Conservation (phyloP, 768 basidiomycete species). For the Pholiota conissans region DNA sequence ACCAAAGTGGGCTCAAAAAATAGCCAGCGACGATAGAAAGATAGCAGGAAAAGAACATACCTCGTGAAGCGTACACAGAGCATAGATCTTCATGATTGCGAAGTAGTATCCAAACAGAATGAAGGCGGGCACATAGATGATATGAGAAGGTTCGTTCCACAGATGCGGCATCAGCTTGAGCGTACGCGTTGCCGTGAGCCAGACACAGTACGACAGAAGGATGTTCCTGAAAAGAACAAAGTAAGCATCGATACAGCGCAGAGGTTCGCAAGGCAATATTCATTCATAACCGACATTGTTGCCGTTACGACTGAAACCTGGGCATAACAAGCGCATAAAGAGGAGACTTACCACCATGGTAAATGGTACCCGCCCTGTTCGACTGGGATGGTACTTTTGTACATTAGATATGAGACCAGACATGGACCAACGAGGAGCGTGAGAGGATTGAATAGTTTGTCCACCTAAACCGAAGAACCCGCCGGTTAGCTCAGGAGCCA, state of each 20-base stretch:
- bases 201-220: conserved; percentile 62
- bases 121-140: conserved; percentile 84
- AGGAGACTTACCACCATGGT: conserved; percentile 69
- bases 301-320: not conserved
- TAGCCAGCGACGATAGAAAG: not conserved
- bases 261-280: not conserved
- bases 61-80: conserved; percentile 87
- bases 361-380: conserved; percentile 76
- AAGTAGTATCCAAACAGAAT: conserved; percentile 93
- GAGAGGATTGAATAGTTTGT: conserved; percentile 84
- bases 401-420: conserved; percentile 75
- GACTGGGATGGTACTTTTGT: conserved; percentile 72
- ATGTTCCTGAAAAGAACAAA: conserved; percentile 55
- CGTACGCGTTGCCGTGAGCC: conserved; percentile 71
- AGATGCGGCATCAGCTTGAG: conserved; percentile 84
- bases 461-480: conserved; percentile 46
- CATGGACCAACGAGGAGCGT: conserved; percentile 84
- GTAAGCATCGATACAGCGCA: not conserved
- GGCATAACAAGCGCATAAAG: conserved; percentile 1
- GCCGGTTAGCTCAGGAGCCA: conserved; percentile 3
- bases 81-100: conserved; percentile 92
- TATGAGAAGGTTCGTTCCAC: conserved; percentile 72
- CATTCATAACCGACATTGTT: not conserved
- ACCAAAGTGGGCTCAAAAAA: not conserved
- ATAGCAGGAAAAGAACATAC: conserved; percentile 28